Percentiles rank a stretch among this genome's conserved stretches.
Evolutionary conservation across 441 rosid genomes (phyloP).

Genomic region (Francoa sonchifolia): DNA sequence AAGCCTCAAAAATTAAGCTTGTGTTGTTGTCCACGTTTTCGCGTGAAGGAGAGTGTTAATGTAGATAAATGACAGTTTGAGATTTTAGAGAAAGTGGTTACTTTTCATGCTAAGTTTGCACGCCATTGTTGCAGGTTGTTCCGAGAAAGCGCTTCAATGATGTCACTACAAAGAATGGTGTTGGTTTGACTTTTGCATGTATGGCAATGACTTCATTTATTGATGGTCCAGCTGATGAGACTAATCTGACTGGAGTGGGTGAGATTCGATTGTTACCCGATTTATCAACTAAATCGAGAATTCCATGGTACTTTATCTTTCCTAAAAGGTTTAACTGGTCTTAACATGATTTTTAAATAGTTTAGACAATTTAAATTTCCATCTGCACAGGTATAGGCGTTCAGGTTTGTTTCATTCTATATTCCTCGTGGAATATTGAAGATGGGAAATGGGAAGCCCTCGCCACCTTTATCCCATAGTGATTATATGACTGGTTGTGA

Average conservation of each 20-base stretch:
- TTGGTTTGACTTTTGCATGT: slow-evolving; percentile 66
- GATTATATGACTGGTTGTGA: too few relatives aligned
- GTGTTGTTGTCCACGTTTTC: too few relatives aligned
- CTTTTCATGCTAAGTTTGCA: background rate
- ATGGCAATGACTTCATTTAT: slow-evolving; percentile 70
- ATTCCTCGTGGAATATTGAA: too few relatives aligned
- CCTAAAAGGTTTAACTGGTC: background rate
- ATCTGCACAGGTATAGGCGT: too few relatives aligned
- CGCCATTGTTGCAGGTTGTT: slow-evolving; percentile 46
- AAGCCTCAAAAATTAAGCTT: too few relatives aligned
- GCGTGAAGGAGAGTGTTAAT: too few relatives aligned
- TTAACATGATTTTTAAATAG: background rate
- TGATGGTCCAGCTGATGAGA: slow-evolving; percentile 71
- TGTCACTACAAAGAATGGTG: slow-evolving; percentile 54
- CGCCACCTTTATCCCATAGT: too few relatives aligned
- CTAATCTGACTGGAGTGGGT: slow-evolving; percentile 60
- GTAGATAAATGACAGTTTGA: background rate
- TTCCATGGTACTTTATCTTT: slow-evolving; percentile 57
- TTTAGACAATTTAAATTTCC: too few relatives aligned
- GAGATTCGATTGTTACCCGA: slow-evolving; percentile 89
- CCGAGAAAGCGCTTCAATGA: slow-evolving; percentile 56
- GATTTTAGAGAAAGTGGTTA: background rate
- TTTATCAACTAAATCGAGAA: slow-evolving; percentile 45
- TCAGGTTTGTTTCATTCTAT: too few relatives aligned
- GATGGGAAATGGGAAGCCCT: too few relatives aligned